These are phyloP conservation scores for Lentinula sp. DNA, from an alignment of 768 basidiomycete genomes.

Conservation along the genomic window DNA sequence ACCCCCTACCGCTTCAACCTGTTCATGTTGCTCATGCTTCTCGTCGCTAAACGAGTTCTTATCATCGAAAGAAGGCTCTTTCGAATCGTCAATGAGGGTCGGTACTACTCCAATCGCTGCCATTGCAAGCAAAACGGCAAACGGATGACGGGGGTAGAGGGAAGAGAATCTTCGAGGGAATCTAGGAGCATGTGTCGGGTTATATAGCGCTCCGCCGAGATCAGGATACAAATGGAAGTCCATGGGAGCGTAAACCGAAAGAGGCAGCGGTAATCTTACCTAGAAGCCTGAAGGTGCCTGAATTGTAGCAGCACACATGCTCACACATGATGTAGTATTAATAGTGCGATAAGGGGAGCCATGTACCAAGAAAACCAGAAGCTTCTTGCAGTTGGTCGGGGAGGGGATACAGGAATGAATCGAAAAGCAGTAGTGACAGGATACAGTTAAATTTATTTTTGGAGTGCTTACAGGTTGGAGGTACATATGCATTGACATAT, in stretches of 20 bases:
- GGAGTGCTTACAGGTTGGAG: too few species aligned
- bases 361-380: too few species aligned
- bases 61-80: slow-evolving; percentile 6
- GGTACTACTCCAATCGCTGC: neutral
- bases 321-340: neutral
- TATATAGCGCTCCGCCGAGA: neutral
- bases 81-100: slow-evolving; percentile 1
- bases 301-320: neutral
- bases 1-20: neutral
- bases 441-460: too few species aligned
- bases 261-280: neutral
- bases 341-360: neutral
- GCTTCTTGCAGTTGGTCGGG: too few species aligned
- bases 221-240: neutral
- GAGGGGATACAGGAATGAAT: too few species aligned
- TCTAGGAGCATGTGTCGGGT: neutral
- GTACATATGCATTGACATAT: too few species aligned
- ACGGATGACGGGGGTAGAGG: neutral
- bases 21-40: slow-evolving; percentile 4
- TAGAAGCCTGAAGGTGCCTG: neutral
- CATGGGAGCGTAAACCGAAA: neutral
- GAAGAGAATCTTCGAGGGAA: neutral
- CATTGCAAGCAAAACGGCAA: neutral
- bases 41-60: slow-evolving; percentile 9
- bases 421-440: too few species aligned